Evolutionary conservation across 345 rosid genomes (phyloP).

Genomic region (Euphorbia pulcherrima): DNA sequence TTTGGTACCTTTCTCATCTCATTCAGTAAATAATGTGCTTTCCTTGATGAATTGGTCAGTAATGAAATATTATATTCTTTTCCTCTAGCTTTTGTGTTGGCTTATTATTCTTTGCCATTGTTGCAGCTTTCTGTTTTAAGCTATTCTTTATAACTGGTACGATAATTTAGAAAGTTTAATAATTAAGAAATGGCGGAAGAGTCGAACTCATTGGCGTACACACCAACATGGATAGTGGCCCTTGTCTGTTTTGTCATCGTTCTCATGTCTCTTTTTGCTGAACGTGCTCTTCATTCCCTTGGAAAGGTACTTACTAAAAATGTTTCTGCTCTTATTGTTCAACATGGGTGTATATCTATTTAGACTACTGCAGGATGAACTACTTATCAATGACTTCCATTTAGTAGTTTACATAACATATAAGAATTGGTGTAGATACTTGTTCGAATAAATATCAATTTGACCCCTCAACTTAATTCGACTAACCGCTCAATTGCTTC

Average conservation of each 20-base stretch:
- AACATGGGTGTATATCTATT: too few relatives aligned
- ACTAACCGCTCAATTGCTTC: background rate
- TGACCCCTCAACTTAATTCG: background rate
- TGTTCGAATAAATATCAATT: too few relatives aligned
- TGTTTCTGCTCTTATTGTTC: background rate
- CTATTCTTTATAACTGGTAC: background rate
- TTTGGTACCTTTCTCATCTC: constrained; percentile 15
- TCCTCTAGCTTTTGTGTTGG: background rate
- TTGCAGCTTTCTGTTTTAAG: background rate
- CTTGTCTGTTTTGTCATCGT: constrained; percentile 65
- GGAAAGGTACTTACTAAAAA: constrained; percentile 54
- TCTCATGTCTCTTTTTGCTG: constrained; percentile 57
- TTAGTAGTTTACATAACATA: too few relatives aligned
- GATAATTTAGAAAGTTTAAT: background rate
- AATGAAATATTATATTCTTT: constrained; percentile 18
- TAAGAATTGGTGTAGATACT: too few relatives aligned
- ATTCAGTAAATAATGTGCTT: constrained; percentile 9
- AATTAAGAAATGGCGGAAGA: constrained; percentile 10
- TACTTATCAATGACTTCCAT: too few relatives aligned
- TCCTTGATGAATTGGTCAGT: constrained; percentile 9
- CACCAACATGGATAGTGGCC: constrained; percentile 86
- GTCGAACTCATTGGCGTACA: constrained; percentile 46
- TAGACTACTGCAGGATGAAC: too few relatives aligned
- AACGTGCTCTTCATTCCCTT: constrained; percentile 64
- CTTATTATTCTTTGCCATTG: constrained; percentile 12